A percentile compares a stretch with the other conserved stretches of the same genome.
phyloP scores from a whole-genome alignment of 805 yeast species.

The Lipomyces anomalus region DNA sequence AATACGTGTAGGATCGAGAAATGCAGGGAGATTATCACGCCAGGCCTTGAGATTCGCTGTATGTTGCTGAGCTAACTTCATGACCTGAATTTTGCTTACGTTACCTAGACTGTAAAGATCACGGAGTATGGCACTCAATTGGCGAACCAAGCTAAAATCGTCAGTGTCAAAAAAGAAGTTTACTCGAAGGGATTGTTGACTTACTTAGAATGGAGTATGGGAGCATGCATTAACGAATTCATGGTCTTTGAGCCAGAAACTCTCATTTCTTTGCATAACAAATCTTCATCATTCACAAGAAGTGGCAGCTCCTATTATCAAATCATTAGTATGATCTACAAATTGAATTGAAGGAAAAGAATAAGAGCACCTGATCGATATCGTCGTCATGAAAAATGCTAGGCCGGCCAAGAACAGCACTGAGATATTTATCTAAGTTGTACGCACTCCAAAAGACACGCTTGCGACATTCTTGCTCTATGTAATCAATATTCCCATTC shows the following conservation, averaged over 20 bases:
- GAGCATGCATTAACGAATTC: conserved; percentile 14
- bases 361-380: conserved; percentile 40
- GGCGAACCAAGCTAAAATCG: conserved; percentile 13
- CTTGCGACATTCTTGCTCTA: conserved; percentile 24
- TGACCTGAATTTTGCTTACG: not conserved
- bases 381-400: conserved; percentile 47
- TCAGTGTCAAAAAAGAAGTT: too few relatives aligned
- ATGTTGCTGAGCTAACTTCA: conserved; percentile 1
- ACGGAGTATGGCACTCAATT: conserved; percentile 9
- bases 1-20: conserved; percentile 11
- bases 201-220: conserved; percentile 14
- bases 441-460: conserved; percentile 28
- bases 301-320: conserved; percentile 13
- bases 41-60: conserved; percentile 9
- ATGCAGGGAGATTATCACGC: conserved; percentile 13
- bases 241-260: conserved; percentile 1
- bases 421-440: conserved; percentile 37
- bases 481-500: conserved; percentile 3
- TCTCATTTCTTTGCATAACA: conserved; percentile 2
- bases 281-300: conserved; percentile 14
- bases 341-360: too few relatives aligned
- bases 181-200: too few relatives aligned
- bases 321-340: too few relatives aligned
- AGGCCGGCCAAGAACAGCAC: conserved; percentile 46
- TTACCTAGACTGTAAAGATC: conserved; percentile 11